Conservation (phyloP, 352 stramenopile genomes). For the Phytophthora foliorum region DNA sequence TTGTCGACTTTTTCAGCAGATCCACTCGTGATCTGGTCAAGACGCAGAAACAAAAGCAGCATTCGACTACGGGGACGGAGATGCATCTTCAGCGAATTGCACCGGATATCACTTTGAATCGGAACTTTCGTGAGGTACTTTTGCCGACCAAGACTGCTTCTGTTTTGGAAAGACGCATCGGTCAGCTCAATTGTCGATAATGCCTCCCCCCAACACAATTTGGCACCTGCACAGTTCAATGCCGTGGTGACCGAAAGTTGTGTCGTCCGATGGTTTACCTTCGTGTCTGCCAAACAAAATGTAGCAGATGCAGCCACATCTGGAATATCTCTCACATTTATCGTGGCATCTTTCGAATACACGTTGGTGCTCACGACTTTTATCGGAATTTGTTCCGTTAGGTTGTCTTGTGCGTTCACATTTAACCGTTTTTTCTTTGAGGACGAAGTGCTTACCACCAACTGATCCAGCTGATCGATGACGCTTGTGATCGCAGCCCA, state of each 20-base stretch:
- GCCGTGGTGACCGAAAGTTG: constrained; percentile 31
- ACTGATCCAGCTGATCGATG: constrained; percentile 45
- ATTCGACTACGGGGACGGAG: constrained; percentile 46
- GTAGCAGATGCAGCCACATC: constrained; percentile 27
- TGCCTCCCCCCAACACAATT: constrained; percentile 34
- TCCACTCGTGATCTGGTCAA: constrained; percentile 56
- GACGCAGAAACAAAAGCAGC: constrained; percentile 53
- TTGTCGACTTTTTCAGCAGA: constrained; percentile 20
- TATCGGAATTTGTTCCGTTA: constrained; percentile 5
- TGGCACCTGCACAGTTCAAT: constrained; percentile 42
- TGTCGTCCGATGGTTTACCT: constrained; percentile 34
- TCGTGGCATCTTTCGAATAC: constrained; percentile 32
- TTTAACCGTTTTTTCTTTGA: constrained; percentile 25
- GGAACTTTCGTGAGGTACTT: constrained; percentile 34
- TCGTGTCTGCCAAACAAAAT: constrained; percentile 38
- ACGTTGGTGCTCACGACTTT: constrained; percentile 42
- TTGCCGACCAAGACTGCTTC: constrained; percentile 37
- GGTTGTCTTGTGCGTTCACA: neutral
- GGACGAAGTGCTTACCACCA: constrained; percentile 38
- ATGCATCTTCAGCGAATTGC: constrained; percentile 24
- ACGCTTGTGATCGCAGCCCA: constrained; percentile 35
- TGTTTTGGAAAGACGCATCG: constrained; percentile 30
- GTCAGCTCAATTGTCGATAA: constrained; percentile 27
- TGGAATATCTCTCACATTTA: constrained; percentile 42
- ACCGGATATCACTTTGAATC: constrained; percentile 39